A percentile compares a stretch with the other conserved stretches of the same genome.
phyloP scores from a whole-genome alignment of 1,139 yeast genomes.

The Geotrichum aggregatum region DNA sequence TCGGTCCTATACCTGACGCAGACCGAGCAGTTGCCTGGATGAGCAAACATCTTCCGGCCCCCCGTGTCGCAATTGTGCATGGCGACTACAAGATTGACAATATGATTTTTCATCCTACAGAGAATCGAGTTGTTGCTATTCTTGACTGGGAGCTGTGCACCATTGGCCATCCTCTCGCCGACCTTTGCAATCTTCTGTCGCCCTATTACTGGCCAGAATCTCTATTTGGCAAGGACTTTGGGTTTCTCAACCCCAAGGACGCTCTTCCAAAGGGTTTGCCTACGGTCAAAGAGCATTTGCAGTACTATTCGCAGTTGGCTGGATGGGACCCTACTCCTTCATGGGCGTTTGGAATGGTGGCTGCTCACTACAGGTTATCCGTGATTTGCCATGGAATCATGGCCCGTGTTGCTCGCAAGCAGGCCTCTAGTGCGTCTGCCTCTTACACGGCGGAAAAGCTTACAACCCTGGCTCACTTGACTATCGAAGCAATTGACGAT shows the following conservation, averaged over 20 bases:
- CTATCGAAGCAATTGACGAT: slow-evolving; percentile 30
- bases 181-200: slow-evolving; percentile 57
- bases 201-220: slow-evolving; percentile 49
- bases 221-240: slow-evolving; percentile 18
- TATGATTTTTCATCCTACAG: slow-evolving; percentile 51
- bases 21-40: slow-evolving; percentile 47
- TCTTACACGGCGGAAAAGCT: slow-evolving; percentile 45
- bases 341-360: slow-evolving; percentile 58
- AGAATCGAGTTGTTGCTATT: slow-evolving; percentile 52
- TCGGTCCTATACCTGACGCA: slow-evolving; percentile 52
- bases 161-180: slow-evolving; percentile 63
- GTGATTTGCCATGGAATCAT: slow-evolving; percentile 68
- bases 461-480: slow-evolving; percentile 44
- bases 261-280: slow-evolving; percentile 32
- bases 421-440: slow-evolving; percentile 59
- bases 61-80: slow-evolving; percentile 50
- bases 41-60: slow-evolving; percentile 49
- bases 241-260: slow-evolving; percentile 17
- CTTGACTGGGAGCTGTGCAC: slow-evolving; percentile 70
- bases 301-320: slow-evolving; percentile 27
- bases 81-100: slow-evolving; percentile 70
- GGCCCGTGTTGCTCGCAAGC: slow-evolving; percentile 55
- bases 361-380: slow-evolving; percentile 55
- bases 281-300: slow-evolving; percentile 28
- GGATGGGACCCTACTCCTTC: slow-evolving; percentile 37